A percentile compares a stretch with the other conserved stretches of the same genome.
Evolutionary conservation across 495 filamentous ascomycete species (phyloP).

Genomic region (Tuber brumale): DNA sequence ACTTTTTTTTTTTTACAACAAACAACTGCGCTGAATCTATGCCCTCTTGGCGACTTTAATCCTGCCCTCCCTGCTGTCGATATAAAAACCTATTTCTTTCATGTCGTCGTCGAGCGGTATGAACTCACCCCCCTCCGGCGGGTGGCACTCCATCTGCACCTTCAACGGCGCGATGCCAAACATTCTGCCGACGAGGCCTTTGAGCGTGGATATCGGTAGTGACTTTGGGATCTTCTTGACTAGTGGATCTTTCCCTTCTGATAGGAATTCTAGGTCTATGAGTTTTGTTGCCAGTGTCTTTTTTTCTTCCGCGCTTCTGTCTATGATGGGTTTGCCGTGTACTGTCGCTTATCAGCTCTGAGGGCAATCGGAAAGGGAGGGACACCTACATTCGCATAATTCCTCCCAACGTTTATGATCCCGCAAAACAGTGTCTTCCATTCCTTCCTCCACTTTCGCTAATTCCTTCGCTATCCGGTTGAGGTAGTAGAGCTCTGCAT

Average conservation of each 20-base stretch:
- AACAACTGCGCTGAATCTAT: neutral
- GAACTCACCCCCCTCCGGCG: conserved; percentile 59
- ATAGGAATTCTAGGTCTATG: conserved; percentile 23
- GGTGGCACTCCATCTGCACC: conserved; percentile 64
- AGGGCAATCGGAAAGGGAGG: neutral
- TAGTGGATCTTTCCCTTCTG: conserved; percentile 10
- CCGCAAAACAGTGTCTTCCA: conserved; percentile 49
- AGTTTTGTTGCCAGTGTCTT: conserved; percentile 21
- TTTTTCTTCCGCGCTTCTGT: conserved; percentile 56
- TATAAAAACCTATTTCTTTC: conserved; percentile 70
- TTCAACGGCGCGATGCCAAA: conserved; percentile 60
- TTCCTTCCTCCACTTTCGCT: conserved; percentile 52
- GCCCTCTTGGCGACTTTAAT: conserved; percentile 51
- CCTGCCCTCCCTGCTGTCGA: conserved; percentile 62
- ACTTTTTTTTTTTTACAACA: neutral
- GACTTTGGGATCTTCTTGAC: conserved; percentile 62
- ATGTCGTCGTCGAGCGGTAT: conserved; percentile 64
- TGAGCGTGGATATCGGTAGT: conserved; percentile 71
- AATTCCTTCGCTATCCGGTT: conserved; percentile 69
- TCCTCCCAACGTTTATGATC: conserved; percentile 62
- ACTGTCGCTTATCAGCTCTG: conserved; percentile 11
- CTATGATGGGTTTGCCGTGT: conserved; percentile 43
- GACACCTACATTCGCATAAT: conserved; percentile 52
- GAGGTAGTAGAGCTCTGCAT: conserved; percentile 90
- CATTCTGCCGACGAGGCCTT: conserved; percentile 65